These are phyloP conservation scores for Nicotiana tomentosiformis DNA, from an alignment of 257 asterid species.

Conservation along the genomic window DNA sequence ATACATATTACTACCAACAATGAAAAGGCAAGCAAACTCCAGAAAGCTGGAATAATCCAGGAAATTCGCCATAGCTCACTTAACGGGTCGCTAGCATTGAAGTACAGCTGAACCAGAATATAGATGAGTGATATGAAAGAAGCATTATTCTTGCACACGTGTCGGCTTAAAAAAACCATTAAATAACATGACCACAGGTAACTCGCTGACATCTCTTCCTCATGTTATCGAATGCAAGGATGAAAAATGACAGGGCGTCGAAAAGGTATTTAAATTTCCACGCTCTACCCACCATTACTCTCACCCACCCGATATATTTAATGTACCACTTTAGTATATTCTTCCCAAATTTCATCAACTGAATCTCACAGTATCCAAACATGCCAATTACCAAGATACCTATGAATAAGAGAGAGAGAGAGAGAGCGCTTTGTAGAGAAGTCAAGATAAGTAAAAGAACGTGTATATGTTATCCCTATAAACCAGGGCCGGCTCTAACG, in stretches of 20 bases:
- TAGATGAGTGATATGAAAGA: not conserved
- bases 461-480: not conserved
- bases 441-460: not conserved
- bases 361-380: not conserved
- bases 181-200: not conserved
- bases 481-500: not conserved
- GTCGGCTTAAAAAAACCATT: not conserved
- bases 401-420: not conserved
- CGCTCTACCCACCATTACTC: not conserved
- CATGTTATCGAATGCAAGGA: not conserved
- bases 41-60: constrained; percentile 44
- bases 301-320: not conserved
- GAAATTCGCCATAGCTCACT: constrained; percentile 41
- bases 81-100: constrained; percentile 47
- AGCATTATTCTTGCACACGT: not conserved
- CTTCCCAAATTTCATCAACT: not conserved
- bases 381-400: not conserved
- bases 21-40: constrained; percentile 28
- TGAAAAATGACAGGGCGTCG: not conserved
- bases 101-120: constrained; percentile 31
- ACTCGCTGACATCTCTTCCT: not conserved
- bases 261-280: not conserved
- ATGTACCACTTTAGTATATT: not conserved
- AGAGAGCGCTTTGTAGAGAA: not conserved
- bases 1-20: constrained; percentile 30